A percentile compares a stretch with the other conserved stretches of the same genome.
Evolutionary conservation across 192 early-diverging fungal species (phyloP).

Genomic region (Umbelopsis sp.): DNA sequence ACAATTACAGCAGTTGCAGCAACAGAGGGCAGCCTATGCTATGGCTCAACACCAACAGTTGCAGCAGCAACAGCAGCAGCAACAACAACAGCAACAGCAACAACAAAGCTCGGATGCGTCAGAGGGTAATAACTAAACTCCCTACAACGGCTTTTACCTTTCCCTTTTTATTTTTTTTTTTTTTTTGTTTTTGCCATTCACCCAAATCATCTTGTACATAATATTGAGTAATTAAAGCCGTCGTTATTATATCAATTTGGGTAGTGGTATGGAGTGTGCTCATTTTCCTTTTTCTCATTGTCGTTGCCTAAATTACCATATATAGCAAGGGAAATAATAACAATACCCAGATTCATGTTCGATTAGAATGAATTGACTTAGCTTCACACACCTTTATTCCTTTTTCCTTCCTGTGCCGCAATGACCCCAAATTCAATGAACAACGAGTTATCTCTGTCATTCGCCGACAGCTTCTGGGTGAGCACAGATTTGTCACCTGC

Average conservation of each 20-base stretch:
- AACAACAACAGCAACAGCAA: slow-evolving; percentile 11
- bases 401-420: neutral
- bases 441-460: neutral
- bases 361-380: neutral
- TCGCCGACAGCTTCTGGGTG: slow-evolving; percentile 7
- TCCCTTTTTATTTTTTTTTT: neutral
- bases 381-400: neutral
- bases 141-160: neutral
- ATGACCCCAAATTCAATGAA: neutral
- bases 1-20: slow-evolving; percentile 10
- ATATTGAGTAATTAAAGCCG: no score
- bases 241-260: neutral
- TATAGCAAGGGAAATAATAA: slow-evolving; percentile 7
- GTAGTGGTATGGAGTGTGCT: neutral
- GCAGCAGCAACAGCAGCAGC: neutral
- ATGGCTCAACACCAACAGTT: slow-evolving; percentile 2
- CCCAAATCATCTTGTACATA: slow-evolving; percentile 1
- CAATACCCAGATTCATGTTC: neutral
- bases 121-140: slow-evolving; percentile 5
- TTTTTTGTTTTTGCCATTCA: slow-evolving; percentile 1
- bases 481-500: neutral
- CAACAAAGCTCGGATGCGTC: neutral
- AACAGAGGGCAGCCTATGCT: slow-evolving; percentile 2
- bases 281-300: slow-evolving; percentile 6
- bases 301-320: neutral